A percentile compares a stretch with the other conserved stretches of the same genome.
Conservation (phyloP, 2,329 filamentous ascomycete genomes). For the Aulographum hederae region DNA sequence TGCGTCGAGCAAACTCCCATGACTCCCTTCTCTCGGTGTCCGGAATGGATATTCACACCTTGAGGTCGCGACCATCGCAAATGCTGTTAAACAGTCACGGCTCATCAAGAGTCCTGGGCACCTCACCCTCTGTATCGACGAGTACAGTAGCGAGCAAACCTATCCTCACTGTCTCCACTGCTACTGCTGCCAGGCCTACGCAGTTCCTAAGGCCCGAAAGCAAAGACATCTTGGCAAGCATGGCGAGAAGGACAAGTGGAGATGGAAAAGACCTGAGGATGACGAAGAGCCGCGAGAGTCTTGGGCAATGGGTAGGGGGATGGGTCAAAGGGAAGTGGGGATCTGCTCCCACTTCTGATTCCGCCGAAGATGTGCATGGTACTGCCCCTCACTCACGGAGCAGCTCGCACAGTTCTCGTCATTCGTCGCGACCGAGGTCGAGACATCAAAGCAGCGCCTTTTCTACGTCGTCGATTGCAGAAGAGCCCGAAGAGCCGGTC, state of each 20-base stretch:
- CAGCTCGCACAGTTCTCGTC: no score
- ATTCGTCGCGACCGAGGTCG: no score
- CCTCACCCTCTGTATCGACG: not conserved
- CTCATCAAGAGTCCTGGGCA: conserved; percentile 21
- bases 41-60: conserved; percentile 76
- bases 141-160: not conserved
- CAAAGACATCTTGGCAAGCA: conserved; percentile 9
- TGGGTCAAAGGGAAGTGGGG: conserved; percentile 50
- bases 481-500: no score
- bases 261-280: conserved; percentile 7
- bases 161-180: conserved; percentile 1
- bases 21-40: conserved; percentile 78
- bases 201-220: conserved; percentile 20
- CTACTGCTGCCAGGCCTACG: not conserved
- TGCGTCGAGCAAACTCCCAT: conserved; percentile 57
- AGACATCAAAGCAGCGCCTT: no score
- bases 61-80: conserved; percentile 59
- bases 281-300: conserved; percentile 10
- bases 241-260: conserved; percentile 17
- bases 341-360: conserved; percentile 26
- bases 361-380: not conserved
- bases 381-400: no score
- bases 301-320: conserved; percentile 40
- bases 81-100: conserved; percentile 38
- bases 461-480: no score